These are phyloP conservation scores for Neonectria hederae DNA, from an alignment of 2,329 filamentous ascomycete genomes.

Conservation along the genomic window DNA sequence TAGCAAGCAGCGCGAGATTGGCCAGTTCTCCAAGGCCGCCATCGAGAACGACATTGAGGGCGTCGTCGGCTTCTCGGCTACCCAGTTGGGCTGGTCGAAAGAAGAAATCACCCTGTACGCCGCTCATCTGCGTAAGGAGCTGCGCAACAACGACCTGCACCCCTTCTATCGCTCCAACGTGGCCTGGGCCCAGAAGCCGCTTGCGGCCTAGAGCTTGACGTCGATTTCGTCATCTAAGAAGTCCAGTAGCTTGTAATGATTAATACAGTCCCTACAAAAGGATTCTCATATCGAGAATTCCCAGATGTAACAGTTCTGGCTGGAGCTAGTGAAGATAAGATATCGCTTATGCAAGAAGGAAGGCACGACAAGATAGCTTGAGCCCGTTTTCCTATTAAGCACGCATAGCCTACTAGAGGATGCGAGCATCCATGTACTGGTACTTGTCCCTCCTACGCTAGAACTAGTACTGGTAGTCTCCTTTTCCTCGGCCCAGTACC, in stretches of 20 bases:
- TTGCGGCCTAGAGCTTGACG: not conserved
- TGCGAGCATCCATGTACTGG: too few species aligned
- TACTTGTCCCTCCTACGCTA: too few species aligned
- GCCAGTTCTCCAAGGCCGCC: conserved; percentile 45
- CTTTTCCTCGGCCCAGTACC: too few species aligned
- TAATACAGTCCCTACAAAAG: not conserved
- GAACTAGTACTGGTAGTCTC: too few species aligned
- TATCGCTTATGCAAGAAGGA: too few species aligned
- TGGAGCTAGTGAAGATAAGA: too few species aligned
- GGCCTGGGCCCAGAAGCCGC: conserved; percentile 42
- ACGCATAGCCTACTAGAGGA: too few species aligned
- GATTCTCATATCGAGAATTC: not conserved
- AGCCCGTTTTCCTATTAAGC: too few species aligned
- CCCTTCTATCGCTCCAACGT: conserved; percentile 39
- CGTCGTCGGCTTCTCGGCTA: conserved; percentile 41
- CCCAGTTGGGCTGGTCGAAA: conserved; percentile 47
- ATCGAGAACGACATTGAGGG: conserved; percentile 49
- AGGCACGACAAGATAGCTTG: too few species aligned
- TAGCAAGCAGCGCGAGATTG: conserved; percentile 48
- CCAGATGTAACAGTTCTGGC: too few species aligned
- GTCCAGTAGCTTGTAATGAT: not conserved
- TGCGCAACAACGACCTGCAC: conserved; percentile 33
- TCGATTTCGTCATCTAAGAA: not conserved
- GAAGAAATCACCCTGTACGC: conserved; percentile 46
- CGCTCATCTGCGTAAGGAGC: conserved; percentile 44